These are phyloP conservation scores for Diutina rugosa DNA, from an alignment of 1,139 yeast genomes.

Conservation along the genomic window DNA sequence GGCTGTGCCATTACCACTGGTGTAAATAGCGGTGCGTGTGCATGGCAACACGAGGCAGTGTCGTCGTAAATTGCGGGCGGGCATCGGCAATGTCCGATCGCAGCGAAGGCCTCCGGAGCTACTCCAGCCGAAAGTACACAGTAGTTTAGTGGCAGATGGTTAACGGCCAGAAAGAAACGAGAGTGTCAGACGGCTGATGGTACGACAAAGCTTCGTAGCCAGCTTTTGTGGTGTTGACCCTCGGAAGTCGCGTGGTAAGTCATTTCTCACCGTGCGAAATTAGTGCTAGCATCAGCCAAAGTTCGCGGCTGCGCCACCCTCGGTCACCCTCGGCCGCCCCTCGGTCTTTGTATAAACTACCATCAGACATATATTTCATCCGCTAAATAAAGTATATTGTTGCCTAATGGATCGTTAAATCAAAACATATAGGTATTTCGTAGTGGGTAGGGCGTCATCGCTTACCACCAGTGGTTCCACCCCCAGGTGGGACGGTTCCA, in stretches of 20 bases:
- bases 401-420: not conserved
- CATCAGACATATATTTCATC: not conserved
- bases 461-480: not conserved
- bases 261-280: not conserved
- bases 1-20: not conserved
- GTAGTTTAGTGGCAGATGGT: no score
- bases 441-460: not conserved
- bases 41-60: not conserved
- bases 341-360: not conserved
- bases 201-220: no score
- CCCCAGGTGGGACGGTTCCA: not conserved
- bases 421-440: not conserved
- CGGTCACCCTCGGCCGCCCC: not conserved
- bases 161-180: no score
- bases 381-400: not conserved
- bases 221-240: no score
- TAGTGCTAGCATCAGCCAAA: not conserved
- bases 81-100: not conserved
- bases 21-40: no score
- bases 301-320: not conserved
- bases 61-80: not conserved
- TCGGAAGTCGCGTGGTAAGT: no score
- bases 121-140: no score
- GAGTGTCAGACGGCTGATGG: no score
- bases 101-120: not conserved